Percentiles rank a stretch among this genome's conserved stretches.
phyloP scores from a whole-genome alignment of 1,284 basidiomycete genomes.

The Sporisorium iseilematis-ciliati region DNA sequence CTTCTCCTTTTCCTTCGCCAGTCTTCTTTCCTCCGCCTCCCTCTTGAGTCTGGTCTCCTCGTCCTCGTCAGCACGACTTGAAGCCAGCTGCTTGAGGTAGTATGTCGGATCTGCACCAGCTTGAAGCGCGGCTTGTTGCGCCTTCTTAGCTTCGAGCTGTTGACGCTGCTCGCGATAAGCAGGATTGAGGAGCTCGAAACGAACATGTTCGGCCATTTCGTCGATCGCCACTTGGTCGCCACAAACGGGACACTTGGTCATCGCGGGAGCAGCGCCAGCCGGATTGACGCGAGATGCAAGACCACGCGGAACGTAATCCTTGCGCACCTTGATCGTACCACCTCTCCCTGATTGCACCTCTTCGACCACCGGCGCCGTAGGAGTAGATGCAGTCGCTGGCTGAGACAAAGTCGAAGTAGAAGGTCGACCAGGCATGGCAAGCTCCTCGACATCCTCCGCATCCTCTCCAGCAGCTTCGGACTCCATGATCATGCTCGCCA shows the following conservation, averaged over 20 bases:
- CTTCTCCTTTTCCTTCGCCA: conserved; percentile 65
- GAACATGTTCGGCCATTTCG: conserved; percentile 96
- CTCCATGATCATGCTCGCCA: conserved; percentile 99
- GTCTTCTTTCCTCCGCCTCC: conserved; percentile 59
- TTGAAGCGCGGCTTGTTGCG: conserved; percentile 63
- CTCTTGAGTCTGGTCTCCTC: conserved; percentile 56
- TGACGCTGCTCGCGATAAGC: conserved; percentile 71
- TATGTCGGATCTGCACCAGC: conserved; percentile 65
- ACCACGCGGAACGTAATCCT: conserved; percentile 85
- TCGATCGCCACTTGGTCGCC: conserved; percentile 92
- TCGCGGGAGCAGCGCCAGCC: conserved; percentile 13
- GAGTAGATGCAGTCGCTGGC: conserved; percentile 5
- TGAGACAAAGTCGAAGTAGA: conserved; percentile 7
- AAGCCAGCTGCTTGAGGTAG: conserved; percentile 63
- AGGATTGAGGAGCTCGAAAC: conserved; percentile 96
- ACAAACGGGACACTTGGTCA: conserved; percentile 89
- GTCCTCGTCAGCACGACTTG: conserved; percentile 60
- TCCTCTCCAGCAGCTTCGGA: conserved; percentile 76
- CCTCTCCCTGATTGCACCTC: conserved; percentile 24
- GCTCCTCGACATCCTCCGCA: conserved; percentile 78
- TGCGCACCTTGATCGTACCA: conserved; percentile 77
- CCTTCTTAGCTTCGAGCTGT: conserved; percentile 63
- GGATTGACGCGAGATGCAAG: conserved; percentile 46
- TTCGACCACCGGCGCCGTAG: conserved; percentile 10
- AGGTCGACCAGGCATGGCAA: conserved; percentile 36